Percentiles rank a stretch among this genome's conserved stretches.
phyloP scores from a whole-genome alignment of 345 rosid genomes.

The Brassica rapa region DNA sequence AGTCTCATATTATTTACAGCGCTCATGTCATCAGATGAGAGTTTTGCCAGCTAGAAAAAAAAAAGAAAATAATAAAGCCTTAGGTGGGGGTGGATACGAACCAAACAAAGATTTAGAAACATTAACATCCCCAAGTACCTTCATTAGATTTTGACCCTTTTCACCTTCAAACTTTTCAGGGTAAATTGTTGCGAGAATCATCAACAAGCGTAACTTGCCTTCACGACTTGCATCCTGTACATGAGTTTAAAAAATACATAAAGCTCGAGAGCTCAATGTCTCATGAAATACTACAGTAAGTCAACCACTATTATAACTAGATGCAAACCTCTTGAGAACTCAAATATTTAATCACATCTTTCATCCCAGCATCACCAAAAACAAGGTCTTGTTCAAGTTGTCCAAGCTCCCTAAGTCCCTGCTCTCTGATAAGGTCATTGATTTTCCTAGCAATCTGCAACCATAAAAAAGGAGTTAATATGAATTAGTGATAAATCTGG shows the following conservation, averaged over 20 bases:
- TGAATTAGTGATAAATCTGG: constrained; percentile 9
- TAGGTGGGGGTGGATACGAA: constrained; percentile 2
- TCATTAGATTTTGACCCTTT: constrained; percentile 87
- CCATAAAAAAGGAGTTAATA: constrained; percentile 32
- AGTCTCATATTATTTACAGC: constrained; percentile 94
- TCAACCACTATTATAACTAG: neutral
- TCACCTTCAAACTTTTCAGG: constrained; percentile 98
- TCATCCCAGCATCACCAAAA: constrained; percentile 98
- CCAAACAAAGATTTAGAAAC: constrained; percentile 9
- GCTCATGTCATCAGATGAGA: constrained; percentile 80
- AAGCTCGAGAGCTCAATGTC: neutral
- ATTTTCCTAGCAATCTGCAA: constrained; percentile 94
- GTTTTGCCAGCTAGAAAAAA: constrained; percentile 66
- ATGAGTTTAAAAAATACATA: constrained; percentile 9
- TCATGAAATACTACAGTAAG: constrained; percentile 10
- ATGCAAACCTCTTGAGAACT: constrained; percentile 69
- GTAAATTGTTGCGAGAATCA: constrained; percentile 89
- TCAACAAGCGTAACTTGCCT: constrained; percentile 91
- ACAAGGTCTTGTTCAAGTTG: constrained; percentile 98
- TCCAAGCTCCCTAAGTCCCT: constrained; percentile 86
- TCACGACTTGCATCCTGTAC: constrained; percentile 89
- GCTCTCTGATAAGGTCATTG: constrained; percentile 76
- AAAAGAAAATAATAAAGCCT: constrained; percentile 9
- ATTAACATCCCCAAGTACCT: constrained; percentile 49
- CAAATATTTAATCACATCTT: constrained; percentile 86